Evolutionary conservation across 805 yeast genomes (phyloP).

Genomic region (Blastobotrys chiropterorum): DNA sequence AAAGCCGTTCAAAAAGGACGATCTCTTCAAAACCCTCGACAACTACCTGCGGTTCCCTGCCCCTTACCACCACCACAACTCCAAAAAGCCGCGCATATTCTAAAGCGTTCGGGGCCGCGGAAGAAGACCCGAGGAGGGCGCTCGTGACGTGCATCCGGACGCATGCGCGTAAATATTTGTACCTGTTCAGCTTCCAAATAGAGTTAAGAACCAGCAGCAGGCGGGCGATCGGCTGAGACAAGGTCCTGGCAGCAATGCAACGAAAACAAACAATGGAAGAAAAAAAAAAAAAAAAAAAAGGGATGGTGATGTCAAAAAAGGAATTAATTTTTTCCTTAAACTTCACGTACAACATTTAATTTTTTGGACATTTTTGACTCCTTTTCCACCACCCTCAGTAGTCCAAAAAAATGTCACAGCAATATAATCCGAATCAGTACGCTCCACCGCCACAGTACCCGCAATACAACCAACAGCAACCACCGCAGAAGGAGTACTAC

Average conservation of each 20-base stretch:
- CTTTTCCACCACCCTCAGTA: background rate
- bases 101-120: no score
- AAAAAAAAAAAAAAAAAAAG: background rate
- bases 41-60: background rate
- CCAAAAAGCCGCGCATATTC: background rate
- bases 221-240: background rate
- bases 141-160: background rate
- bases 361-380: no score
- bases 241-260: background rate
- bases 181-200: background rate
- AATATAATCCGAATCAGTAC: slow-evolving; percentile 1
- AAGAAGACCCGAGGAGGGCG: no score
- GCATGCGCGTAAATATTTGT: background rate
- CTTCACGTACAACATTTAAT: no score
- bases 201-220: background rate
- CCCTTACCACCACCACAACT: background rate
- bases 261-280: background rate
- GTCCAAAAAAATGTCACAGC: background rate
- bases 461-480: slow-evolving; percentile 11
- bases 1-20: slow-evolving; percentile 88
- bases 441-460: slow-evolving; percentile 12
- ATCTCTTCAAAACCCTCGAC: slow-evolving; percentile 61
- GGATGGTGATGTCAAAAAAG: no score
- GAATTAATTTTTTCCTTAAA: no score
- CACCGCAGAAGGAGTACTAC: slow-evolving; percentile 17